Evolutionary conservation across 2,329 filamentous ascomycete species (phyloP), one percentile per base, ranked within the genome.

Genomic region (Cordyceps javanica): DNA sequence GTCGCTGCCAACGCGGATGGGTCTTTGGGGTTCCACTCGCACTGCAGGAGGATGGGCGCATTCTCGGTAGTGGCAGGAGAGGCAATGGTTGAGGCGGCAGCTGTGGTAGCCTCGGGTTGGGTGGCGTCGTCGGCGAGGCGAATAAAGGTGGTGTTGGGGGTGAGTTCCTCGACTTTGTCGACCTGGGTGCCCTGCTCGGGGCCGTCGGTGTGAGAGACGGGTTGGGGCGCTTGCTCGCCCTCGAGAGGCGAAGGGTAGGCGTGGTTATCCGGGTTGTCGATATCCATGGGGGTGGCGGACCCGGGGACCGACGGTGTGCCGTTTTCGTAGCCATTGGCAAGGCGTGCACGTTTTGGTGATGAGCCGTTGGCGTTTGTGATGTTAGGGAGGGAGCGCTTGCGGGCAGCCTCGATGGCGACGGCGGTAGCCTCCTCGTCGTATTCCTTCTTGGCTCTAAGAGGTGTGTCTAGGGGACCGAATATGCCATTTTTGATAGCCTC

Each of bases 11-110:
- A 77, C 73, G 85, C 75, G 60, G 79, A 82, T 70, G 83, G 80
- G 75, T 87, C 79, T 72, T 70, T 77, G 64, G 84, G 84, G 76
- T 82, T 86, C 82, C 83, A 87, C 77, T 85, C 82, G 79, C 83
- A 86, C 72, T 86, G 82, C 75, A 87, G 77, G 71, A 87, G 73
- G 66, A 85, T 78, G 68, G 83, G 82, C 72, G 77, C 75, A 66
- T 78, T 81, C 68, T 82, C 79, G 61, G 68, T 66, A 60, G 71
- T 69, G 57, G 65, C 63, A 62, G 73, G 71, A 25, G 73, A 71
- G 52, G 41, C 14, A 36, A 41, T 38, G 41, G 52, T 16, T 36
- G 41, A 26, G 14, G 52, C 30, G 23, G 70, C 65, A 51, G 72
- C 69, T 41, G 72, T 69, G 65, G 70, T 65, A 64, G 65, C 63